These are phyloP conservation scores for Sextonia rubra DNA, from an alignment of 164 flowering plant species.

Conservation along the genomic window DNA sequence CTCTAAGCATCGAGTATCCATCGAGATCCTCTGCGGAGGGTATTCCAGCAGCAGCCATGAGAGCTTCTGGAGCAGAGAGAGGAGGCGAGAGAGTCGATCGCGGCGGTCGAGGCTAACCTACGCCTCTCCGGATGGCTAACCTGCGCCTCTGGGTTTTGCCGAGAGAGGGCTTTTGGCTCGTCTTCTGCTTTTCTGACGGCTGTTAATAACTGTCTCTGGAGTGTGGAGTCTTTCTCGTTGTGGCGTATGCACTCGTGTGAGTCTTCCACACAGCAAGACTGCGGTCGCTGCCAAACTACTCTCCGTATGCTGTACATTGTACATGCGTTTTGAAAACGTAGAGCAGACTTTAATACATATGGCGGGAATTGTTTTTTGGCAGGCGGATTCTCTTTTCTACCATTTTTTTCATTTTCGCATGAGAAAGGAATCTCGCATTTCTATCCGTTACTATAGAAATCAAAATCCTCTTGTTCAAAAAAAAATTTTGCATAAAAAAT, in stretches of 20 bases:
- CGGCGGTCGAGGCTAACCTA: neutral
- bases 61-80: neutral
- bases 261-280: neutral
- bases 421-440: too few relatives aligned
- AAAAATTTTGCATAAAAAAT: too few relatives aligned
- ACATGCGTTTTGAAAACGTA: too few relatives aligned
- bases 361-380: too few relatives aligned
- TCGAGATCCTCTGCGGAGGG: conserved; percentile 4
- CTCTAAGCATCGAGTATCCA: conserved; percentile 41
- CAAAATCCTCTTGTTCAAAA: too few relatives aligned
- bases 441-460: too few relatives aligned
- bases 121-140: neutral
- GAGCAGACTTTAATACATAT: too few relatives aligned
- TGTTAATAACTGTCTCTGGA: conserved; percentile 20
- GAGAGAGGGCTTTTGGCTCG: conserved; percentile 2
- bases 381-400: too few relatives aligned
- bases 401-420: too few relatives aligned
- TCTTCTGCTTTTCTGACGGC: conserved; percentile 10
- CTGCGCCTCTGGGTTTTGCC: neutral
- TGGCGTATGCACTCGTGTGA: neutral
- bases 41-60: conserved; percentile 11
- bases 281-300: too few relatives aligned
- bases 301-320: too few relatives aligned
- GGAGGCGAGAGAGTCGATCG: neutral
- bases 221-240: neutral